phyloP scores from a whole-genome alignment of 75 land plant species.

The Selaginella tamariscina region DNA sequence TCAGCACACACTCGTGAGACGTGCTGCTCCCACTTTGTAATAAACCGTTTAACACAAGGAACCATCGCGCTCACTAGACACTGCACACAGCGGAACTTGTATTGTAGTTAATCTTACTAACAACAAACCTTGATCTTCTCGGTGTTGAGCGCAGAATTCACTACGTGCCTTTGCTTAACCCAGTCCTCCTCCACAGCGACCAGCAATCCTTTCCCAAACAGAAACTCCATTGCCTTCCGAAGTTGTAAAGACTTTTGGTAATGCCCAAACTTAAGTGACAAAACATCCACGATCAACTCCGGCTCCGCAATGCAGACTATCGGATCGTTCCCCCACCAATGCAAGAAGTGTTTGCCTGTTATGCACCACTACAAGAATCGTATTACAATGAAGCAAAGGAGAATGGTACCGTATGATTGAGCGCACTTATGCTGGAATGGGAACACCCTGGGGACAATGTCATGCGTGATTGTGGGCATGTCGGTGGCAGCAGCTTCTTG shows the following conservation, averaged over 20 bases:
- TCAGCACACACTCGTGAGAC: background rate
- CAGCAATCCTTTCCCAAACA: slow-evolving; percentile 7
- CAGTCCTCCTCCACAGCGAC: background rate
- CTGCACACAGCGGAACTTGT: background rate
- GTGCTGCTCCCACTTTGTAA: background rate
- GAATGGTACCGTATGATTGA: background rate
- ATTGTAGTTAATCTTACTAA: background rate
- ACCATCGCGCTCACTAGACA: background rate
- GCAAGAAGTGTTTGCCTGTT: background rate
- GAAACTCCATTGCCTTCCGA: slow-evolving; percentile 2
- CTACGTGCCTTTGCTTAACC: background rate
- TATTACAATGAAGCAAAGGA: background rate
- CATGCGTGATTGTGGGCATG: background rate
- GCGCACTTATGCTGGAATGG: slow-evolving; percentile 5
- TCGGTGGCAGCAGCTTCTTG: background rate
- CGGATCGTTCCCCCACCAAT: slow-evolving; percentile 13
- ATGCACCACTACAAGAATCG: too few relatives aligned
- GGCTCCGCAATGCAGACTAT: slow-evolving; percentile 4
- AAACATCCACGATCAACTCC: background rate
- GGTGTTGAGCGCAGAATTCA: background rate
- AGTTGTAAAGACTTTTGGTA: background rate
- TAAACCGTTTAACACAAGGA: background rate
- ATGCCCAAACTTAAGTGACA: slow-evolving; percentile 1
- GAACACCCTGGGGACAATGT: background rate
- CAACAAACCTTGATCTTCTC: slow-evolving; percentile 11